Evolutionary conservation across 2,329 filamentous ascomycete species (phyloP).

Genomic region (Neonectria neomacrospora): DNA sequence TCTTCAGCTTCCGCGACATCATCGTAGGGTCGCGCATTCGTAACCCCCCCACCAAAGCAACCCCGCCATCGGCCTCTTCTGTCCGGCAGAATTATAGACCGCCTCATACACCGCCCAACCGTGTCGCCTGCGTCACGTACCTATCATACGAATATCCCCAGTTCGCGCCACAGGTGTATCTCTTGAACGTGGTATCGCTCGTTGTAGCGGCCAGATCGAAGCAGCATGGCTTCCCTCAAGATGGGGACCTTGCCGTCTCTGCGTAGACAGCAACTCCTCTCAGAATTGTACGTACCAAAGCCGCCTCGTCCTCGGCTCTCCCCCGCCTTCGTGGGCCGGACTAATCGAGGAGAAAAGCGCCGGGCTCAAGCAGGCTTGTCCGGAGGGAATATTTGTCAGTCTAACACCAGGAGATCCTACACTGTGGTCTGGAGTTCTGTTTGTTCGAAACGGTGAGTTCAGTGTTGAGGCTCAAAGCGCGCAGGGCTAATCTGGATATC

Average conservation of each 20-base stretch:
- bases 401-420: conserved; percentile 83
- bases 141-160: conserved; percentile 4
- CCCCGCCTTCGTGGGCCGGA: conserved; percentile 14
- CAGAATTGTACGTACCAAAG: conserved; percentile 76
- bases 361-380: conserved; percentile 83
- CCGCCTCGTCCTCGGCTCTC: conserved; percentile 8
- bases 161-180: neutral
- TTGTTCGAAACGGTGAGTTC: conserved; percentile 83
- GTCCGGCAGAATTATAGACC: conserved; percentile 46
- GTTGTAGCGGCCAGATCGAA: neutral
- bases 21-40: neutral
- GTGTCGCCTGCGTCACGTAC: neutral
- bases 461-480: too few relatives aligned
- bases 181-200: neutral
- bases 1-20: neutral
- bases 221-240: conserved; percentile 56
- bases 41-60: conserved; percentile 41
- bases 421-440: conserved; percentile 91
- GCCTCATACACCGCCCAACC: conserved; percentile 43
- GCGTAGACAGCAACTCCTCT: conserved; percentile 79
- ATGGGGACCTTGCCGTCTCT: conserved; percentile 65
- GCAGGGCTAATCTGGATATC: conserved; percentile 5
- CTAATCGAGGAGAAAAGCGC: conserved; percentile 64
- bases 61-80: conserved; percentile 38
- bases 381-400: conserved; percentile 87